These are phyloP conservation scores for Craspedostauros australis DNA, from an alignment of 108 stramenopile species.

Conservation along the genomic window DNA sequence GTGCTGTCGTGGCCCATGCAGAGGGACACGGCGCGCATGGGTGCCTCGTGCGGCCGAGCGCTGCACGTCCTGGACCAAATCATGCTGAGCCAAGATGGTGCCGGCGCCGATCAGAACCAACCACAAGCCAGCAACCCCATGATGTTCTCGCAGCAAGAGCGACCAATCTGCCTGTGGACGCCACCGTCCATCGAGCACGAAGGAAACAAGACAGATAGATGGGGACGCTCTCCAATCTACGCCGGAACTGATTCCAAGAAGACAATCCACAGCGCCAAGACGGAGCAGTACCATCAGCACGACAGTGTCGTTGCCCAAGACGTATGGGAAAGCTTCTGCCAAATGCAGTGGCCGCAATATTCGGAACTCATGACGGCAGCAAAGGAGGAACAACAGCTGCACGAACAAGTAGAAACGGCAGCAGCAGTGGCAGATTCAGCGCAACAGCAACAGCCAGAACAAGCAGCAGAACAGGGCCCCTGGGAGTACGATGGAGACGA, in stretches of 20 bases:
- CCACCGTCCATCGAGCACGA: slow-evolving; percentile 2
- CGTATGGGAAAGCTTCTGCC: too few species aligned
- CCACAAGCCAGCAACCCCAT: not conserved
- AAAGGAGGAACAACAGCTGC: too few species aligned
- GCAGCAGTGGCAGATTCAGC: too few species aligned
- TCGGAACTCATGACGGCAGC: too few species aligned
- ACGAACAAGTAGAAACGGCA: too few species aligned
- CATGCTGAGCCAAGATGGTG: not conserved
- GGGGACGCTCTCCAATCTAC: slow-evolving; percentile 21
- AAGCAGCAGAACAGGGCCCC: too few species aligned
- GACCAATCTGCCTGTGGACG: slow-evolving; percentile 37
- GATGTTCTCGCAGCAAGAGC: not conserved
- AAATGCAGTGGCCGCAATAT: too few species aligned
- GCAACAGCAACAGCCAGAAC: too few species aligned
- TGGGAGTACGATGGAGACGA: too few species aligned
- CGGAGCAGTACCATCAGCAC: slow-evolving; percentile 18
- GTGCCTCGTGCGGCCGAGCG: slow-evolving; percentile 29
- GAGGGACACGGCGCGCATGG: slow-evolving; percentile 22
- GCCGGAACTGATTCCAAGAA: slow-evolving; percentile 6
- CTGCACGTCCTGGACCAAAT: slow-evolving; percentile 26
- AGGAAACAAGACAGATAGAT: slow-evolving; percentile 7
- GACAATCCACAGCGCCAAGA: not conserved
- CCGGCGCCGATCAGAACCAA: not conserved
- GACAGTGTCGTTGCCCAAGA: too few species aligned
- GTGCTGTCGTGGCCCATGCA: slow-evolving; percentile 37